phyloP scores from a whole-genome alignment of 1,284 basidiomycete genomes.

The Cryptococcus sp. region DNA sequence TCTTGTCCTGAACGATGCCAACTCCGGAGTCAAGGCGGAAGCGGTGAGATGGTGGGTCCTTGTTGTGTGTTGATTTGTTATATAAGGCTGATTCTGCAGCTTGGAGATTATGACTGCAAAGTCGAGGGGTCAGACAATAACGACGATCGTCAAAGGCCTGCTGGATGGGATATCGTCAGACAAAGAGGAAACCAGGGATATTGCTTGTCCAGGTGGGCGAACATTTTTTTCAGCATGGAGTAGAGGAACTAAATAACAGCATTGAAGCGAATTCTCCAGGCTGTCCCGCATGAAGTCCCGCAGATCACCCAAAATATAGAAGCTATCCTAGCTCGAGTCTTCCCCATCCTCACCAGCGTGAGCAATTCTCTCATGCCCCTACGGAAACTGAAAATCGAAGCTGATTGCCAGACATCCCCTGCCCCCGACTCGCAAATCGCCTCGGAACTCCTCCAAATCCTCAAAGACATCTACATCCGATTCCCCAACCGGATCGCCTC shows the following conservation, averaged over 20 bases:
- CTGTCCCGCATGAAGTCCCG: conserved; percentile 72
- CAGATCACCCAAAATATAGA: conserved; percentile 73
- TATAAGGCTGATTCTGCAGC: no score
- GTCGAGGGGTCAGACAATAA: conserved; percentile 58
- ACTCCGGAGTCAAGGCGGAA: conserved; percentile 96
- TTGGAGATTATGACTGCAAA: conserved; percentile 33
- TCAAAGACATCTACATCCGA: conserved; percentile 82
- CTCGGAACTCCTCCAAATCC: conserved; percentile 83
- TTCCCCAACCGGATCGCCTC: conserved; percentile 63
- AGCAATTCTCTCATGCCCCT: conserved; percentile 28
- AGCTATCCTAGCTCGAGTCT: conserved; percentile 77
- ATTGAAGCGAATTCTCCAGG: conserved; percentile 87
- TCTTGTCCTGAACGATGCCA: conserved; percentile 83
- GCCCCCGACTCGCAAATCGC: conserved; percentile 68
- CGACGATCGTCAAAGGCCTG: conserved; percentile 73
- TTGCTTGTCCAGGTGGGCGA: conserved; percentile 75
- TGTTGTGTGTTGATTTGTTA: not conserved
- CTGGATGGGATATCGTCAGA: conserved; percentile 20
- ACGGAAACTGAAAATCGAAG: not conserved
- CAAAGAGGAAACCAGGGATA: conserved; percentile 59
- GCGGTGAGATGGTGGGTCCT: conserved; percentile 77
- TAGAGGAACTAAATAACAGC: conserved; percentile 50
- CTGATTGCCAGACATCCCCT: conserved; percentile 38
- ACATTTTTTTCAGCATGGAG: not conserved
- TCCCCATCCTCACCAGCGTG: conserved; percentile 70